Percentiles rank a stretch among this genome's conserved stretches.
These are phyloP conservation scores for Gelatoporia subvermispora DNA, from an alignment of 768 basidiomycete species.

Conservation along the genomic window DNA sequence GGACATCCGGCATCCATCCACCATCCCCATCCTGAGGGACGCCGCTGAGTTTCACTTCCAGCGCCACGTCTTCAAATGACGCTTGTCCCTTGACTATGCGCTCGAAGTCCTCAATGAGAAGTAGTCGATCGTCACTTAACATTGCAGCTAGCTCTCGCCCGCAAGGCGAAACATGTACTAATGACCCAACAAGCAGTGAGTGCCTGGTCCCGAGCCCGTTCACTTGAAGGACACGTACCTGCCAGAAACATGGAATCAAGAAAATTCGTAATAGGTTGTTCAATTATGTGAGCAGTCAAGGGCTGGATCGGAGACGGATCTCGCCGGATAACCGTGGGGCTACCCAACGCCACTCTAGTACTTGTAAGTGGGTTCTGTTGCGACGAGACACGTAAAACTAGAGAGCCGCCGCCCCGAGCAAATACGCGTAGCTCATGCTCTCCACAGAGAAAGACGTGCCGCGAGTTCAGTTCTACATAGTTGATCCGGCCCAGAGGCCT, in stretches of 20 bases:
- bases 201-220: too few relatives aligned
- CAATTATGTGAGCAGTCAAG: too few relatives aligned
- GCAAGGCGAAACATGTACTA: constrained; percentile 34
- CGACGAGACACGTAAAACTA: constrained; percentile 33
- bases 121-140: constrained; percentile 14
- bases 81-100: constrained; percentile 20
- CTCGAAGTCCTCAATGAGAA: constrained; percentile 32
- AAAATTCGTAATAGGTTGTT: not conserved
- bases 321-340: too few relatives aligned
- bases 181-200: too few relatives aligned
- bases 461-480: constrained; percentile 62
- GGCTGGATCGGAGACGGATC: too few relatives aligned
- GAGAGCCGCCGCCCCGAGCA: constrained; percentile 39
- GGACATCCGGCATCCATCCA: constrained; percentile 6
- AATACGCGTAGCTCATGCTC: constrained; percentile 46
- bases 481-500: constrained; percentile 35
- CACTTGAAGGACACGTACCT: too few relatives aligned
- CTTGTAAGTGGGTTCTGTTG: not conserved
- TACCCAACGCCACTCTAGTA: too few relatives aligned
- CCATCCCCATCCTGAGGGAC: constrained; percentile 2
- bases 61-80: constrained; percentile 11
- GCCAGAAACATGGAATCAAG: too few relatives aligned
- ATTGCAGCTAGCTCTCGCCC: constrained; percentile 31
- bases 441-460: constrained; percentile 59
- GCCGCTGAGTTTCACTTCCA: constrained; percentile 16